phyloP scores from a whole-genome alignment of 2,329 filamentous ascomycete genomes.

The Pestalotiopsis sp. region DNA sequence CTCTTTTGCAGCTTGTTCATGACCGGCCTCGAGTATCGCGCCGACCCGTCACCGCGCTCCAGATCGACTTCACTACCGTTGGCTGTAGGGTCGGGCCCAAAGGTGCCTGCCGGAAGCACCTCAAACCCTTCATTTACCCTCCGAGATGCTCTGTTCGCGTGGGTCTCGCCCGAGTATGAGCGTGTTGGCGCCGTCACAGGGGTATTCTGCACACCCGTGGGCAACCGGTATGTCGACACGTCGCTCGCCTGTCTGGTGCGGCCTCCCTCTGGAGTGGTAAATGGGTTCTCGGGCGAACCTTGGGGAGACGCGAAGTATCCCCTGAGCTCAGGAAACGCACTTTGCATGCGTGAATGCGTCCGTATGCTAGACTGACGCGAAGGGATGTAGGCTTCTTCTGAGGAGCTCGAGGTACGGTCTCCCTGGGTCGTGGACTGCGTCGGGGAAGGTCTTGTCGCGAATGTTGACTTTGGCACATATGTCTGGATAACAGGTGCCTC shows the following conservation, averaged over 20 bases:
- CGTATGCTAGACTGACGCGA: constrained; percentile 1
- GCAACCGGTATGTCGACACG: neutral
- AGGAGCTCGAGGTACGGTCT: constrained; percentile 15
- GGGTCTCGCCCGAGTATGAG: constrained; percentile 28
- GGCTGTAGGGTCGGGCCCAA: constrained; percentile 19
- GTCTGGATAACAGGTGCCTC: constrained; percentile 22
- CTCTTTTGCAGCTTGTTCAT: constrained; percentile 24
- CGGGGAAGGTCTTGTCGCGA: constrained; percentile 12
- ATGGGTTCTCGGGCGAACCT: constrained; percentile 9
- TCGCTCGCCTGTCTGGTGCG: constrained; percentile 9
- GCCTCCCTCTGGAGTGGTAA: constrained; percentile 5
- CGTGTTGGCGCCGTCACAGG: constrained; percentile 20
- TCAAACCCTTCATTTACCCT: constrained; percentile 33
- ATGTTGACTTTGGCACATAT: constrained; percentile 30
- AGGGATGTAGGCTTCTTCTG: constrained; percentile 13
- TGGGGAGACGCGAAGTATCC: neutral
- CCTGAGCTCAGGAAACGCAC: constrained; percentile 1
- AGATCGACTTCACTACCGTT: constrained; percentile 21
- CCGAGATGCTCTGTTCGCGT: constrained; percentile 26
- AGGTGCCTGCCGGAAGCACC: constrained; percentile 31
- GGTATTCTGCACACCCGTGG: neutral
- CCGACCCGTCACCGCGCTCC: constrained; percentile 20
- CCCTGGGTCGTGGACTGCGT: neutral
- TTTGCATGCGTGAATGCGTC: neutral
- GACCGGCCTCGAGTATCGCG: constrained; percentile 6